Conservation (phyloP, 306 rosid genomes). For the Quercus dentata region DNA sequence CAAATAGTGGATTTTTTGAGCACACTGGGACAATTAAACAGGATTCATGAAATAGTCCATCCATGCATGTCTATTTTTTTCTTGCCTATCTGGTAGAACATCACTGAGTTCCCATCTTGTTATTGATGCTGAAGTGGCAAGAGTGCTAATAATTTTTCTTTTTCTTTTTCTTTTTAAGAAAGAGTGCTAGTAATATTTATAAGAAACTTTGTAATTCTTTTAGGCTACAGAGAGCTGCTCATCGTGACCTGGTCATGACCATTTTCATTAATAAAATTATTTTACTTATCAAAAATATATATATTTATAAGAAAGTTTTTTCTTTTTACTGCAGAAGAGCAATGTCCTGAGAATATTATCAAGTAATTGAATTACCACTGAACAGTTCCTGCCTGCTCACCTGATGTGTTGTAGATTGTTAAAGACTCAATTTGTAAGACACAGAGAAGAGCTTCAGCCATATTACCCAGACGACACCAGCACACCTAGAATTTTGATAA, state of each 20-base stretch:
- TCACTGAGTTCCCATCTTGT: not conserved
- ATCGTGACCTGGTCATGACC: too few relatives aligned
- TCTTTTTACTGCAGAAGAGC: not conserved
- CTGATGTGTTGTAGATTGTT: slow-evolving; percentile 80
- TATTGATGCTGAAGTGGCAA: not conserved
- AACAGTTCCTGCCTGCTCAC: slow-evolving; percentile 40
- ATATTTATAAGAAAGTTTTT: not conserved
- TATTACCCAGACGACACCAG: slow-evolving; percentile 82
- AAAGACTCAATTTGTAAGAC: slow-evolving; percentile 68
- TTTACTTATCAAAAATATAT: too few relatives aligned
- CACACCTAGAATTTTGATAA: slow-evolving; percentile 55
- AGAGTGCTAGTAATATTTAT: too few relatives aligned
- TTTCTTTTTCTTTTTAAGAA: too few relatives aligned
- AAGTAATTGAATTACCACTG: slow-evolving; percentile 4
- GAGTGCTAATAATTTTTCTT: not conserved
- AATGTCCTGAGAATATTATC: not conserved
- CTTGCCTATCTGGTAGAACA: not conserved
- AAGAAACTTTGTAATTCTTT: too few relatives aligned
- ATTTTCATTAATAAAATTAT: too few relatives aligned
- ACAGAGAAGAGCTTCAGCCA: slow-evolving; percentile 81
- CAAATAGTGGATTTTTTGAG: not conserved
- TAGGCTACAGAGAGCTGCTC: too few relatives aligned
- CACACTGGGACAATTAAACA: not conserved
- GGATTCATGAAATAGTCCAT: not conserved
- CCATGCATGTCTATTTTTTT: not conserved